Evolutionary conservation across 2,329 filamentous ascomycete species (phyloP), one percentile per base, ranked within the genome.

Genomic region (Colletotrichum orchidophilum): DNA sequence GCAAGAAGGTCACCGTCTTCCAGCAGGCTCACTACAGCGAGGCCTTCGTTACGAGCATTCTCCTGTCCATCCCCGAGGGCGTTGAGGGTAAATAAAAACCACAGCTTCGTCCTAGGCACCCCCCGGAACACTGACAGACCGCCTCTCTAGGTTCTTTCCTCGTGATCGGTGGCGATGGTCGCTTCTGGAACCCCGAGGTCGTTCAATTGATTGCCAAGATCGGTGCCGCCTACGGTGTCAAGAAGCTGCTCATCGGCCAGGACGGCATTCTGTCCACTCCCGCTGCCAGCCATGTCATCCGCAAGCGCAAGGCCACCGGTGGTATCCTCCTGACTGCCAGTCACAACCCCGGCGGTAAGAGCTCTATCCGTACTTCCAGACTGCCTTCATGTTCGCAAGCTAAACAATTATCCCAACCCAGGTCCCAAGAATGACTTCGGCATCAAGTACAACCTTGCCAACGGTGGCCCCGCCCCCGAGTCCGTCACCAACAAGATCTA

Each of bases 391-490:
- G 8, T 6, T 67, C 42, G 62, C 21, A 12, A 49, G 62, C 66
- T 69, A 65, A 75, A 42, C 9, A 52, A 52, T 54, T 27, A 66
- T 33, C 29, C 18, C 13, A 3, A 53, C n/a, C 11, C 76, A 97
- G 94, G 95, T 62, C 96, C 96, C 73, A 93, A 90, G 77, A 93
- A 96, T 81, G 96, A 99, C 84, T 99, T 99, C 78, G 96, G 96
- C 77, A 99, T 99, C 91, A 99, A 99, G 87, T 99, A 99, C 90
- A 99, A 99, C 88, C 88, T 99, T 71, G 88, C 94, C 82, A 98
- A 99, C 80, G 96, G 96, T 77, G 96, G 95, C 67, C 96, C 96
- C 53, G 96, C 96, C 67, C 96, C 96, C 70, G 96, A 99, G 84
- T 92, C 93, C 65, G 94, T 99, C 75, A 99, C 96, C 76, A 97